Percentiles rank a stretch among this genome's conserved stretches.
phyloP scores from a whole-genome alignment of 75 land plant genomes.

The Cupressus sempervirens region DNA sequence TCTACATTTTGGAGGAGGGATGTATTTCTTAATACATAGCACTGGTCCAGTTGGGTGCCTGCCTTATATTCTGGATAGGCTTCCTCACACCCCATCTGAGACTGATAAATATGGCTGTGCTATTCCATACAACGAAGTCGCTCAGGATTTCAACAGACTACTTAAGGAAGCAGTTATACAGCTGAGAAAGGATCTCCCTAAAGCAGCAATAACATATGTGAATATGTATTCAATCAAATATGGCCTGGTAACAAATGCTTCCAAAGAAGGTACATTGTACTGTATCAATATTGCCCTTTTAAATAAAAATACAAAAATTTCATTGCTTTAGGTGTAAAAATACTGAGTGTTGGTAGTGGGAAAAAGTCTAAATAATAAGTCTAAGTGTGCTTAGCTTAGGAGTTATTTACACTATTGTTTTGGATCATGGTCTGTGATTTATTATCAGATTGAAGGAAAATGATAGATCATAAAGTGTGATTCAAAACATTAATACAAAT shows the following conservation, averaged over 20 bases:
- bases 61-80: slow-evolving; percentile 28
- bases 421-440: too few species aligned
- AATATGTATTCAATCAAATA: slow-evolving; percentile 57
- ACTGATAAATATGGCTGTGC: slow-evolving; percentile 54
- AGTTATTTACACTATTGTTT: too few species aligned
- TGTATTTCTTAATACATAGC: slow-evolving; percentile 46
- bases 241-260: slow-evolving; percentile 38
- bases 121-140: slow-evolving; percentile 40
- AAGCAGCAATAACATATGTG: slow-evolving; percentile 40
- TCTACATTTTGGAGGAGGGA: slow-evolving; percentile 36
- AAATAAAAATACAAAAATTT: neutral
- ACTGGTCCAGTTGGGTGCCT: slow-evolving; percentile 62
- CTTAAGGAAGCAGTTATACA: slow-evolving; percentile 35
- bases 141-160: slow-evolving; percentile 42
- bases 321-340: too few species aligned
- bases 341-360: too few species aligned
- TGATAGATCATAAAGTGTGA: too few species aligned
- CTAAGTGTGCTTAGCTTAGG: too few species aligned
- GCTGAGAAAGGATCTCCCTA: slow-evolving; percentile 39
- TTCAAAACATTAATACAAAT: too few species aligned
- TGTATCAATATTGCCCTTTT: neutral
- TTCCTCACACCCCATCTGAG: slow-evolving; percentile 11
- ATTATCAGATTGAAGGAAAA: too few species aligned
- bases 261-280: slow-evolving; percentile 31
- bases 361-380: too few species aligned